phyloP scores from a whole-genome alignment of 1,284 basidiomycete genomes.

The Meripilus lineatus region DNA sequence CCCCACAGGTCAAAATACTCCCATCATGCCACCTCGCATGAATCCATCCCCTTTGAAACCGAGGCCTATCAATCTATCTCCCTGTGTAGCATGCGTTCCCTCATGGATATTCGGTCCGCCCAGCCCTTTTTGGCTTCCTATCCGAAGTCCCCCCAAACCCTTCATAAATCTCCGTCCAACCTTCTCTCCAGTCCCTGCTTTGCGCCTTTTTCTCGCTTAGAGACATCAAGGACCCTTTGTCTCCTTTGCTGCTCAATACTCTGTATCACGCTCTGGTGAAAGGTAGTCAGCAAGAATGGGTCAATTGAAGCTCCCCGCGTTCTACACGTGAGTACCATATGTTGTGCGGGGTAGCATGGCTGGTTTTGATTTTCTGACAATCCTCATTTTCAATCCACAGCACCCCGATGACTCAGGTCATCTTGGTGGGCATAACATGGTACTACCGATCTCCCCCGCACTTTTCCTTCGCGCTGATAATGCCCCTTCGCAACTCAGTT shows the following conservation, averaged over 20 bases:
- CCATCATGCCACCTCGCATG: too few species aligned
- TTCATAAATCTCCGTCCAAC: neutral
- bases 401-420: conserved; percentile 37
- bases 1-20: too few species aligned
- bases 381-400: conserved; percentile 12
- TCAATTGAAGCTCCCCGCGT: conserved; percentile 21
- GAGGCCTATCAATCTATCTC: neutral
- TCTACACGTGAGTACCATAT: conserved; percentile 24
- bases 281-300: too few species aligned
- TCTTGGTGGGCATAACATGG: conserved; percentile 39
- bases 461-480: conserved; percentile 6
- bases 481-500: conserved; percentile 17
- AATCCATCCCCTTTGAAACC: too few species aligned
- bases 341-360: conserved; percentile 1
- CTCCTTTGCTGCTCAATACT: too few species aligned
- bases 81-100: conserved; percentile 1
- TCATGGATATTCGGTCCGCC: conserved; percentile 2
- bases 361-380: neutral
- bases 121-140: neutral
- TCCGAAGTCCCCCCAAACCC: neutral
- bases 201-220: neutral
- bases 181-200: neutral
- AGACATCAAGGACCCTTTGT: too few species aligned
- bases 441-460: conserved; percentile 15
- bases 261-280: too few species aligned